Evolutionary conservation across 305 asterid species (phyloP).

Genomic region (Lippia alba): DNA sequence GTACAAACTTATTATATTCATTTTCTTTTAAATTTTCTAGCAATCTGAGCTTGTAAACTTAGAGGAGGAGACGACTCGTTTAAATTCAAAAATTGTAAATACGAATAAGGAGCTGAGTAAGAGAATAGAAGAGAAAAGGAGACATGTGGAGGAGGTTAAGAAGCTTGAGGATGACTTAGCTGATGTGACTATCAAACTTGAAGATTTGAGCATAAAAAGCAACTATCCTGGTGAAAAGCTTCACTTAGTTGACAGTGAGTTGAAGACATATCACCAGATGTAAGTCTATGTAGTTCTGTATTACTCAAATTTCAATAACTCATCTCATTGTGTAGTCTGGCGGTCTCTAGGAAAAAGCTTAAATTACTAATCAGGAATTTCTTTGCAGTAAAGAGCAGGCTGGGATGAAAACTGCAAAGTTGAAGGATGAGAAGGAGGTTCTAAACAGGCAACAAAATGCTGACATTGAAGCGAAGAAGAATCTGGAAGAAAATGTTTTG

Average conservation of each 20-base stretch:
- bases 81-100: slow-evolving; percentile 74
- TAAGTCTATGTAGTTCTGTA: slow-evolving; percentile 47
- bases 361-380: slow-evolving; percentile 30
- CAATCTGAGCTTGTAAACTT: slow-evolving; percentile 91
- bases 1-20: slow-evolving; percentile 19
- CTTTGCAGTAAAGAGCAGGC: slow-evolving; percentile 96
- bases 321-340: neutral
- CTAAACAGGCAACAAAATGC: slow-evolving; percentile 96
- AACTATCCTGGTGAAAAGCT: slow-evolving; percentile 88
- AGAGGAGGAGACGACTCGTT: slow-evolving; percentile 87
- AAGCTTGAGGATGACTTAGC: slow-evolving; percentile 84
- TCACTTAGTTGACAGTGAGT: slow-evolving; percentile 94
- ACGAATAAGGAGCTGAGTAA: slow-evolving; percentile 77
- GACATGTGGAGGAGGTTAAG: slow-evolving; percentile 71
- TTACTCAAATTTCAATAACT: slow-evolving; percentile 19
- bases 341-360: neutral
- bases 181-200: slow-evolving; percentile 79
- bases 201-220: slow-evolving; percentile 78
- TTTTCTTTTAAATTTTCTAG: slow-evolving; percentile 52
- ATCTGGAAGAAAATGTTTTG: slow-evolving; percentile 93
- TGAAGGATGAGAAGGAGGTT: slow-evolving; percentile 96
- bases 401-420: slow-evolving; percentile 93
- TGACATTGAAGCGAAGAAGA: slow-evolving; percentile 86
- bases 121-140: slow-evolving; percentile 80
- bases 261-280: slow-evolving; percentile 94